Percentiles rank a stretch among this genome's conserved stretches.
phyloP scores from a whole-genome alignment of 2,329 filamentous ascomycete species.

The Sporothrix variecibatus region DNA sequence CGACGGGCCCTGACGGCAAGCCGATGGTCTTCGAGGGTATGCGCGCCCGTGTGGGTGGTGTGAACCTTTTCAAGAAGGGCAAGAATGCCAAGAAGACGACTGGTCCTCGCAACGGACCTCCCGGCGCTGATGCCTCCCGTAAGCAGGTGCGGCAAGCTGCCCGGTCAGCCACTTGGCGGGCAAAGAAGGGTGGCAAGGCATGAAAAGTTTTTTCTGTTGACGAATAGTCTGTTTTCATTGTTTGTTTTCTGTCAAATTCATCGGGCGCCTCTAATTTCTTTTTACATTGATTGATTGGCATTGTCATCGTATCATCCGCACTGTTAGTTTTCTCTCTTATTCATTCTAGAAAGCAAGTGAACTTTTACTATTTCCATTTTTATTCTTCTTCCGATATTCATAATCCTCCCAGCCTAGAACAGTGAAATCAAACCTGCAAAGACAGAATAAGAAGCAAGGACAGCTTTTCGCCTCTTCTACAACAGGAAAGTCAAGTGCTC shows the following conservation, averaged over 20 bases:
- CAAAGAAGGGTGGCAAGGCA: constrained; percentile 25
- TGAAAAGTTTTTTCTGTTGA: no score
- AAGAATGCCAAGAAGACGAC: constrained; percentile 45
- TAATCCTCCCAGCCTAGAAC: not conserved
- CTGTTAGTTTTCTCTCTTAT: not conserved
- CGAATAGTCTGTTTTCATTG: not conserved
- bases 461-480: not conserved
- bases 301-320: not conserved
- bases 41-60: constrained; percentile 68
- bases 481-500: not conserved
- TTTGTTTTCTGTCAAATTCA: not conserved
- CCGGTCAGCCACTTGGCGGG: constrained; percentile 30
- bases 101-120: not conserved
- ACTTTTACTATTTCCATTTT: not conserved
- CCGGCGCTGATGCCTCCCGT: constrained; percentile 45
- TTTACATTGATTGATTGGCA: constrained; percentile 1
- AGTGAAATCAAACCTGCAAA: not conserved
- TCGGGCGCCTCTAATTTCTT: not conserved
- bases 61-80: constrained; percentile 48
- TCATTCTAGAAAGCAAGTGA: not conserved
- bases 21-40: constrained; percentile 79
- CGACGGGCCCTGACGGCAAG: constrained; percentile 39
- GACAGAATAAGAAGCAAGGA: not conserved
- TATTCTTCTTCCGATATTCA: not conserved
- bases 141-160: constrained; percentile 40